Evolutionary conservation across 2,329 filamentous ascomycete genomes (phyloP), one percentile per base, ranked within the genome.

Genomic region (Fusarium bulbicola): DNA sequence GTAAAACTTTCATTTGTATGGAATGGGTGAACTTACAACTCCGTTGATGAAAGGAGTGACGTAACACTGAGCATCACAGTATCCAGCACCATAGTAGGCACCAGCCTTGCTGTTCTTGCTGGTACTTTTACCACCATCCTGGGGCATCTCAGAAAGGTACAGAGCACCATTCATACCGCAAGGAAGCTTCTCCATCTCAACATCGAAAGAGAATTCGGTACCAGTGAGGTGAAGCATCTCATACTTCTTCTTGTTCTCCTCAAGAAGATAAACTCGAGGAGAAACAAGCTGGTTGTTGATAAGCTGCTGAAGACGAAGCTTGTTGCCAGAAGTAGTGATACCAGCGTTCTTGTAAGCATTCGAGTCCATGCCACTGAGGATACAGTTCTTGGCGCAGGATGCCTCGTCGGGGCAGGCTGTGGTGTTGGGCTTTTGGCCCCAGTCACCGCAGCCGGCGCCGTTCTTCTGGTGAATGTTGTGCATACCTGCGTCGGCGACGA

Each of bases 161-260:
- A 92, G 79, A 24, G 91, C 90, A 67, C 90, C 90, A 79, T 93
- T 92, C 78, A 92, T 83, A 64, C 91, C 91, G 73, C 91, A 93
- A 20, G 89, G 88, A 37, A 92, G 84, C 73, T 87, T 86, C 32
- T 89, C 90, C 47, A 90, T 86, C 75, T 92, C 91, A 9, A 92
- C 90, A 52, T 92, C 90, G 63, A 92, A 92, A 20, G 87, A 87
- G 77, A 92, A 87, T 79, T 92, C 91, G 71, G 87, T 81, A 76
- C 88, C 89, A 32, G 87, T 85, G 56, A 92, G 83, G 68, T 90
- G 84, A 78, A 92, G 85, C 77, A 88, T 84, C 80, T 91, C 82
- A 78, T 92, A 92, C 52, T 85, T 85, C 66, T 84, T 82, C 67
- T 89, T 86, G 66, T 85, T 83, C 73, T 74, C 81, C 66, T 85